Evolutionary conservation across 2,329 filamentous ascomycete species (phyloP), one percentile per base, ranked within the genome.

Genomic region (Ophiosphaerella herpotricha): DNA sequence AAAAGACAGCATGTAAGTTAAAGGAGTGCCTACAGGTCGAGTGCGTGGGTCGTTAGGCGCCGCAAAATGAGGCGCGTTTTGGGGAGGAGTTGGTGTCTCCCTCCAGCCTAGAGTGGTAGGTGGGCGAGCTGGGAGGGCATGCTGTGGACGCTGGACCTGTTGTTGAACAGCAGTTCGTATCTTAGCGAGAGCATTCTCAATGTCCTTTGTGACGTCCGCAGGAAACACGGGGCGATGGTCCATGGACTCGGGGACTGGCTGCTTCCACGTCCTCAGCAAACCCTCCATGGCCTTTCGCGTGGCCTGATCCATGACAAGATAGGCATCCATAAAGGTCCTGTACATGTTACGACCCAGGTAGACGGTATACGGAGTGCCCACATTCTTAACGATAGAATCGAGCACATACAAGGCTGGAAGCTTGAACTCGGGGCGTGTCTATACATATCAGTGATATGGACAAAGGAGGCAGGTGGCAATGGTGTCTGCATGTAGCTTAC

Each of bases 331-430:
- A 71, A 96, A 99, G 4, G 91, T 97, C 63, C 87, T 85, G 75
- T 93, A 97, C 34, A 99, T 84, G 67, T 93, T 93, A 35, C 90
- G 87, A 44, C 92, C 91, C 58, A 99, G 89, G 73, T 96, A 97
- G 11, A 97, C 82, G 0, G 93, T 97, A 75, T 99, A 99, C 7
- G 94, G 94, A 1, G 93, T 97, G 54, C 94, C 94, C 55, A 99
- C 91, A 78, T 99, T 97, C 76, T 99, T 99, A 70, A 96, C 92
- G 54, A 99, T 93, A 13, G 93, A 97, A 76, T 99, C 94, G 68
- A 99, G 87, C 59, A 99, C 90, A 76, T 97, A 99, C 24, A 99
- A 82, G n/a, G 94, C 91, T 14, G 94, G 92, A 2, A 99, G 80
- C 70, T 97, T 99, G 74, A 91, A 92, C 54, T 85, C 83, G 34